phyloP scores from a whole-genome alignment of 2,329 filamentous ascomycete species.

The Lachnellula hyalina region DNA sequence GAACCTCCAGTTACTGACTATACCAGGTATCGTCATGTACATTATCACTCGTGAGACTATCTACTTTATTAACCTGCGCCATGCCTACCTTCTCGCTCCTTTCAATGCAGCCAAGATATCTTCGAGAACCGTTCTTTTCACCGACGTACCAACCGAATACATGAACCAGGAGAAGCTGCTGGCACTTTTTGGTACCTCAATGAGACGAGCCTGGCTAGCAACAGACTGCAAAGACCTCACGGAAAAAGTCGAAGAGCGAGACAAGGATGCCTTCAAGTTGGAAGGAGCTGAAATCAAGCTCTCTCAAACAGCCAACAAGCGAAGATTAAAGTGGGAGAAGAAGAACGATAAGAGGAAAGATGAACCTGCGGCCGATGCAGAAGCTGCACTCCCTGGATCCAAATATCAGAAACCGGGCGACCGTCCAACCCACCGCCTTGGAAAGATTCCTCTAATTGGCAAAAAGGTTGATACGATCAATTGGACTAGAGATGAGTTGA shows the following conservation, averaged over 20 bases:
- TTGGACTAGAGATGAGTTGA: conserved; percentile 75
- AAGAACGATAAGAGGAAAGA: conserved; percentile 43
- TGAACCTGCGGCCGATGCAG: conserved; percentile 47
- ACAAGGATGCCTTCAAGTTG: conserved; percentile 73
- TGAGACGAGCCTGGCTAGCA: conserved; percentile 78
- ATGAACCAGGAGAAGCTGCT: conserved; percentile 70
- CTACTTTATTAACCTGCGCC: conserved; percentile 85
- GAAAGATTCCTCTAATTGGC: conserved; percentile 65
- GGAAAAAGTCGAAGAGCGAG: conserved; percentile 73
- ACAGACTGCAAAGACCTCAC: conserved; percentile 72
- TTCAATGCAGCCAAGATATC: conserved; percentile 80
- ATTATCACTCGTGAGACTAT: conserved; percentile 82
- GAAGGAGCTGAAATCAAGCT: conserved; percentile 84
- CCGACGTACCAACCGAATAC: conserved; percentile 75
- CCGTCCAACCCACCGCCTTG: conserved; percentile 68
- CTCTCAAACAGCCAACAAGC: conserved; percentile 70
- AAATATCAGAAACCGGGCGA: conserved; percentile 68
- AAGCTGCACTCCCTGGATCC: conserved; percentile 64
- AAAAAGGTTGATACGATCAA: conserved; percentile 93
- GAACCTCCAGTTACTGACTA: not conserved
- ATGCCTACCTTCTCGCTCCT: conserved; percentile 83
- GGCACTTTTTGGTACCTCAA: conserved; percentile 72
- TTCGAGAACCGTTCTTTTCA: conserved; percentile 83
- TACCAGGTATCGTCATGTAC: conserved; percentile 71
- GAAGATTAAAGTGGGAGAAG: conserved; percentile 54